These are phyloP conservation scores for Rhodotorula babjevae DNA, from an alignment of 768 basidiomycete species.

Conservation along the genomic window DNA sequence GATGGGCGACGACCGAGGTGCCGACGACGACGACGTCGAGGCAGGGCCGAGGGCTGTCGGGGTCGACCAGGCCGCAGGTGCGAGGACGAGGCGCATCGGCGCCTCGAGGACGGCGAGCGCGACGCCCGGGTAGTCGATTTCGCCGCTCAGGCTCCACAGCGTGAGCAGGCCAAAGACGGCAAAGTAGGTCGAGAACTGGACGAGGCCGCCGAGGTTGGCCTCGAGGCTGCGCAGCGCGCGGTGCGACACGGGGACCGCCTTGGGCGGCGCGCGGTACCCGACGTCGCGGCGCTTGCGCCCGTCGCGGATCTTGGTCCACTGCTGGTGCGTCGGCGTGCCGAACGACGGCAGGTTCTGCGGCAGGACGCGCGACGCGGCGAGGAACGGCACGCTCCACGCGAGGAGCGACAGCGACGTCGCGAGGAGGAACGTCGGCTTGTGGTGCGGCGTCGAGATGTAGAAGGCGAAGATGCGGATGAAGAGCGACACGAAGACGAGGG, in stretches of 20 bases:
- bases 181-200: slow-evolving; percentile 39
- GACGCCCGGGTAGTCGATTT: slow-evolving; percentile 35
- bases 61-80: background rate
- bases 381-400: slow-evolving; percentile 38
- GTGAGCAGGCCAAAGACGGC: slow-evolving; percentile 29
- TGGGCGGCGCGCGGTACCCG: slow-evolving; percentile 49
- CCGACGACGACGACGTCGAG: background rate
- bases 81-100: too few relatives aligned
- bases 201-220: slow-evolving; percentile 36
- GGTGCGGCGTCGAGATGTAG: slow-evolving; percentile 22
- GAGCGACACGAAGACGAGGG: slow-evolving; percentile 34
- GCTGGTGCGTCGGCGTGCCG: slow-evolving; percentile 37
- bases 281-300: slow-evolving; percentile 56
- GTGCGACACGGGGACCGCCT: slow-evolving; percentile 32
- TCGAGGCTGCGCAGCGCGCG: slow-evolving; percentile 37
- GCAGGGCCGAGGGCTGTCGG: background rate
- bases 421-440: slow-evolving; percentile 25
- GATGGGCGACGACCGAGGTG: slow-evolving; percentile 6
- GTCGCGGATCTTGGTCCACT: slow-evolving; percentile 57
- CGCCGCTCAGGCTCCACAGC: slow-evolving; percentile 33
- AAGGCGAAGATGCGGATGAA: slow-evolving; percentile 25
- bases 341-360: slow-evolving; percentile 39
- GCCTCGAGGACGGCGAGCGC: background rate
- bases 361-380: slow-evolving; percentile 40
- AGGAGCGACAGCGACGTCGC: slow-evolving; percentile 35